Percentiles rank a stretch among this genome's conserved stretches.
phyloP scores from a whole-genome alignment of 345 rosid species.

The Ceriops tagal region DNA sequence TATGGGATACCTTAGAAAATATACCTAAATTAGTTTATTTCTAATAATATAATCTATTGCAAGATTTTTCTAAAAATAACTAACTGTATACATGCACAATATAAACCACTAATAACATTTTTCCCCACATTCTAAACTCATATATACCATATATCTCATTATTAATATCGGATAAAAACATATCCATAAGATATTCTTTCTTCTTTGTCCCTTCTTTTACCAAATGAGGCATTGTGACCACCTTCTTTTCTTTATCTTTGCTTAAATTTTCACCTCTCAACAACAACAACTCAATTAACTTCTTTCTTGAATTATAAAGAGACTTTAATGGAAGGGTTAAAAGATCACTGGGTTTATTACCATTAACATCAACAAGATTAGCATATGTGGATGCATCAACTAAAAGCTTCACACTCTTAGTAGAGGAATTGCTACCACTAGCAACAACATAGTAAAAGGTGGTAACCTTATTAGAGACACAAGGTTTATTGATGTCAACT shows the following conservation, averaged over 20 bases:
- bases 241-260: constrained; percentile 43
- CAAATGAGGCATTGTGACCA: constrained; percentile 31
- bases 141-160: constrained; percentile 74
- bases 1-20: no score
- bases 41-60: no score
- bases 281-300: constrained; percentile 59
- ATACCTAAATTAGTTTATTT: no score
- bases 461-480: constrained; percentile 65
- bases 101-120: no score
- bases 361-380: constrained; percentile 49
- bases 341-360: constrained; percentile 66
- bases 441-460: constrained; percentile 94
- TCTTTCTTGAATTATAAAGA: constrained; percentile 40
- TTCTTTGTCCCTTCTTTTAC: constrained; percentile 53
- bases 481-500: constrained; percentile 58
- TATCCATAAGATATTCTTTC: constrained; percentile 82
- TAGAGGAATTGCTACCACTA: constrained; percentile 50
- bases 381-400: constrained; percentile 67
- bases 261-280: constrained; percentile 42
- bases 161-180: constrained; percentile 79
- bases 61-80: no score
- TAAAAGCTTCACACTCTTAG: constrained; percentile 60
- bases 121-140: constrained; percentile 76
- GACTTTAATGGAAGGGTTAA: constrained; percentile 39
- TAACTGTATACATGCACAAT: no score